These are phyloP conservation scores for Thelonectria olida DNA, from an alignment of 2,329 filamentous ascomycete species.

Conservation along the genomic window DNA sequence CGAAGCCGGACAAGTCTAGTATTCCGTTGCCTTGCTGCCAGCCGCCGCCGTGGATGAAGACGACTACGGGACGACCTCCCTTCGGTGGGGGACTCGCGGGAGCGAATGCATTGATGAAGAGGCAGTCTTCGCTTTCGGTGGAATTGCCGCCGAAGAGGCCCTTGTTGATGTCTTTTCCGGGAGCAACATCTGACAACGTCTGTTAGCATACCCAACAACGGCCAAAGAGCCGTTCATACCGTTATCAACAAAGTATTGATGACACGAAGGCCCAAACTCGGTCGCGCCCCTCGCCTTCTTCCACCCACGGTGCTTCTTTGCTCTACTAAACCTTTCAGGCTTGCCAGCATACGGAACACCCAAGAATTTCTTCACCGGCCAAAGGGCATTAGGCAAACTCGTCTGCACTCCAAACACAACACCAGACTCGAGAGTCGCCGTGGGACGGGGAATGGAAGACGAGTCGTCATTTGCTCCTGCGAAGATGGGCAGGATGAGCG, in stretches of 20 bases:
- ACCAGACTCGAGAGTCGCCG: constrained; percentile 27
- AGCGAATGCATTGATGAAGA: constrained; percentile 41
- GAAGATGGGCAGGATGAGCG: constrained; percentile 6
- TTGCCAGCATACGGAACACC: constrained; percentile 33
- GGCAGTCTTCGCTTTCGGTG: constrained; percentile 41
- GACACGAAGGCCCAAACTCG: constrained; percentile 29
- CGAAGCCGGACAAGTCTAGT: constrained; percentile 36
- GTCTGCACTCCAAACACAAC: constrained; percentile 26
- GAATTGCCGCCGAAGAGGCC: constrained; percentile 30
- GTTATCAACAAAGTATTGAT: constrained; percentile 25
- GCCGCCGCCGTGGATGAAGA: constrained; percentile 40
- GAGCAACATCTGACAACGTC: constrained; percentile 28
- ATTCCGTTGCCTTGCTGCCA: constrained; percentile 37
- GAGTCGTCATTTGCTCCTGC: not conserved
- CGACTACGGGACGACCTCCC: constrained; percentile 30
- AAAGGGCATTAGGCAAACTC: constrained; percentile 23
- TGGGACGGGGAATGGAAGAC: constrained; percentile 8
- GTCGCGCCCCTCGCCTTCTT: constrained; percentile 14
- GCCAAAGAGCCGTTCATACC: constrained; percentile 13
- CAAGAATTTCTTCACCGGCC: constrained; percentile 32
- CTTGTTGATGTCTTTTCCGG: constrained; percentile 29
- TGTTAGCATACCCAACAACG: not conserved
- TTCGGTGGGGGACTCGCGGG: constrained; percentile 17
- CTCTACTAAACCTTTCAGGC: constrained; percentile 29
- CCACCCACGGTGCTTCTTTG: constrained; percentile 27